Base-by-base conservation (phyloP, 169 alveolate species). In the Plasmodium inui region DNA sequence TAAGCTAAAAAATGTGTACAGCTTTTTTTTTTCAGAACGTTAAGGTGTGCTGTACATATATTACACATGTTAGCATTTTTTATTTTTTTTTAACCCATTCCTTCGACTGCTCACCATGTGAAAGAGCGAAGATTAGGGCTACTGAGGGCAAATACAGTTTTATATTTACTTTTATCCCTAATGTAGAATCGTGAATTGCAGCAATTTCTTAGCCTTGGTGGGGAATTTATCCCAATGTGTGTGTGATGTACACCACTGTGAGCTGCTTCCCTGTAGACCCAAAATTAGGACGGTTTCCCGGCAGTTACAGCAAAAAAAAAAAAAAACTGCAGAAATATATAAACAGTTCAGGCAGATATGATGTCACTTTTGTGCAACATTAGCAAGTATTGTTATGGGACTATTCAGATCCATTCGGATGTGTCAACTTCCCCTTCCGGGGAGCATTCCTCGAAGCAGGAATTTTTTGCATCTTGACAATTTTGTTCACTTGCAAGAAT, bases 261-360 rank as follows among this genome's bases (percentile, higher is more conserved):
- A n/a, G 74, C 74, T 8, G 74, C 19, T 61, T 19, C 6, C 53
- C 0, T 78, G 84, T 78, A 78, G 84, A 28, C 84, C 37, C 26
- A 1, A 10, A 78, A 17, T 12, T 37, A 28, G 39, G 84, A 78
- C 61, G 55, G 32, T 39, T 30, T 78, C 1, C 19, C 0, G 14
- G 61, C 28, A 78, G 32, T 28, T n/a, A 28, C 30, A 78, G 84
- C 84, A 28, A 78, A 78, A 39, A 78, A 78, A 78, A 78, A 32
- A 78, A 78, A 78, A 74, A 74, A 74, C 22, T 12, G 22, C 41
- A 78, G 28, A 78, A 78, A 78, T 78, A 39, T 78, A 78, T 78
- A 22, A 78, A 78, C 84, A 17, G 61, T 78, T 37, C 71, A 78
- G 71, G 84, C 84, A 78, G 2, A 61, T 46, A 61, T 26, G 4